Conservation (phyloP, 495 filamentous ascomycete genomes). For the Tuber calosporum region DNA sequence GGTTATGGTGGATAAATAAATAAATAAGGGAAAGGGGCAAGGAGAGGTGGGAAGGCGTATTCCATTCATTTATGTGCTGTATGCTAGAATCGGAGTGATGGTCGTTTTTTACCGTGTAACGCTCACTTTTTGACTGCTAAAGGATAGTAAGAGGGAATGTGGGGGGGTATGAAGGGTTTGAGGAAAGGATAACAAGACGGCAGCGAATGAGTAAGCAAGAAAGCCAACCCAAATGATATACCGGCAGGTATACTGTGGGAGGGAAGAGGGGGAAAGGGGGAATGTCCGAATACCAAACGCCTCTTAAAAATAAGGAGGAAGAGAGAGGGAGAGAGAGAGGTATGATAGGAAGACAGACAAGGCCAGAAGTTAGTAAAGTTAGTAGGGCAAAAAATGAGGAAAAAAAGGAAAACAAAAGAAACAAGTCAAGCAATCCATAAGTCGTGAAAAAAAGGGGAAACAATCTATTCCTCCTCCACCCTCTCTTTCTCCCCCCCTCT, state of each 20-base stretch:
- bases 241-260: neutral
- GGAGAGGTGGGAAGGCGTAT: neutral
- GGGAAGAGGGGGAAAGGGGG: neutral
- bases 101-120: neutral
- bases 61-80: neutral
- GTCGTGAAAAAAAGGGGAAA: slow-evolving; percentile 6
- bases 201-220: neutral
- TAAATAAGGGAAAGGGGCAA: neutral
- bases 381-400: slow-evolving; percentile 12
- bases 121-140: neutral
- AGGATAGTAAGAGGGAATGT: neutral
- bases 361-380: neutral
- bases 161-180: neutral
- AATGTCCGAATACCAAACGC: neutral
- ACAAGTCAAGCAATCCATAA: slow-evolving; percentile 10
- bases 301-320: neutral
- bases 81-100: neutral
- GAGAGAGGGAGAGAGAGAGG: no score
- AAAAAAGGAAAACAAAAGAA: no score
- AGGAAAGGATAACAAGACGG: neutral
- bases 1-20: neutral
- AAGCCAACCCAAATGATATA: neutral
- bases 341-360: neutral
- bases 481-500: slow-evolving; percentile 3
- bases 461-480: slow-evolving; percentile 17